Evolutionary conservation across 768 basidiomycete genomes (phyloP).

Genomic region (Lactifluus rugatus): DNA sequence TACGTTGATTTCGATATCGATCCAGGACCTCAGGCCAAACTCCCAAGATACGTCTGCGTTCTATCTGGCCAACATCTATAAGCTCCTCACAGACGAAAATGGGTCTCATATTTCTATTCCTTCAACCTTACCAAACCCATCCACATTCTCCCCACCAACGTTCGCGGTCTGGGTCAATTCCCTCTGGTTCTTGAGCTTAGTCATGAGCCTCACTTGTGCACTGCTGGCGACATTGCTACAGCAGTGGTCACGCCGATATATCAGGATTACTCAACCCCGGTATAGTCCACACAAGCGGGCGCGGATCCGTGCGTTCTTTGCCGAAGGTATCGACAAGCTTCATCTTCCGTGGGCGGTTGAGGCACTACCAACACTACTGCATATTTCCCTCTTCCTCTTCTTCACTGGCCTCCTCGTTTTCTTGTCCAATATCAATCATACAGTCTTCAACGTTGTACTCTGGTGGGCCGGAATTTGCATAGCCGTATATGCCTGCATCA

Average conservation of each 20-base stretch:
- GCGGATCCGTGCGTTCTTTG: background rate
- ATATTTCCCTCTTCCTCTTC: no score
- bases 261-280: no score
- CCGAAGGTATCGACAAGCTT: background rate
- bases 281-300: background rate
- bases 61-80: background rate
- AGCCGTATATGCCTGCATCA: background rate
- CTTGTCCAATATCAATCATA: no score
- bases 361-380: no score
- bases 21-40: background rate
- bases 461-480: background rate
- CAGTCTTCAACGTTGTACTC: background rate
- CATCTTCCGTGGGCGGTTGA: no score
- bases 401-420: no score
- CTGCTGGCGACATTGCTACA: no score
- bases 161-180: no score
- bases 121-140: background rate
- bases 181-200: no score
- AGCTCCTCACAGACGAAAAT: background rate
- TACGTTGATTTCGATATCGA: background rate
- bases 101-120: background rate
- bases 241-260: no score
- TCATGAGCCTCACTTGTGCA: no score
- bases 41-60: background rate
- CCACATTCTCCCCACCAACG: background rate